Percentiles rank a stretch among this genome's conserved stretches.
Evolutionary conservation across 2,329 filamentous ascomycete species (phyloP).

Genomic region (Berkeleyomyces rouxiae): DNA sequence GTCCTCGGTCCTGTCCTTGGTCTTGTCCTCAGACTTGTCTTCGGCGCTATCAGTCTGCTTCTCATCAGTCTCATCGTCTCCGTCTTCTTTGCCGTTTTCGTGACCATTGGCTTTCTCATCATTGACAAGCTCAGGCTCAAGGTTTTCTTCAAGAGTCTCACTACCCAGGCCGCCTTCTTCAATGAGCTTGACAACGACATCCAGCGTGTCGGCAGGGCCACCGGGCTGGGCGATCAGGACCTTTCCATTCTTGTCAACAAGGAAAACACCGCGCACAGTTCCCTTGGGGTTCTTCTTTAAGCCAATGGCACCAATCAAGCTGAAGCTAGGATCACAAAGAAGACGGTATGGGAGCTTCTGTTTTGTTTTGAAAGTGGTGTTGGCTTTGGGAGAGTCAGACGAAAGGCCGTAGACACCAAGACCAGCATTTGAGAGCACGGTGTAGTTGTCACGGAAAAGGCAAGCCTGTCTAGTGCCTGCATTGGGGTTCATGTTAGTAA

Average conservation of each 20-base stretch:
- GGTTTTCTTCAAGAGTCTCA: constrained; percentile 9
- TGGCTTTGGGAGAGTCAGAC: constrained; percentile 73
- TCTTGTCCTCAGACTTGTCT: neutral
- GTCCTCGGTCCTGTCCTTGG: constrained; percentile 7
- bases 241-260: constrained; percentile 66
- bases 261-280: constrained; percentile 75
- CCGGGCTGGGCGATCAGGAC: constrained; percentile 60
- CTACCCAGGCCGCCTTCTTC: constrained; percentile 22
- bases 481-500: constrained; percentile 6
- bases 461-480: constrained; percentile 85
- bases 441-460: constrained; percentile 77
- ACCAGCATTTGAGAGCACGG: constrained; percentile 57
- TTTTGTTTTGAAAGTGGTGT: constrained; percentile 83
- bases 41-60: neutral
- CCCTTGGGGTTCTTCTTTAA: constrained; percentile 70
- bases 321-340: constrained; percentile 61
- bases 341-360: constrained; percentile 79
- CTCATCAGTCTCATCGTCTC: constrained; percentile 20
- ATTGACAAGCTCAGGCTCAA: constrained; percentile 6
- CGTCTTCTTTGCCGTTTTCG: neutral
- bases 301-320: constrained; percentile 73
- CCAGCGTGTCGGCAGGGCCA: constrained; percentile 51
- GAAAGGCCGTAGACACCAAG: constrained; percentile 83
- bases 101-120: neutral
- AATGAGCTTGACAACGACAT: constrained; percentile 58